Evolutionary conservation across 192 early-diverging fungal genomes (phyloP).

Genomic region (Coemansia sp.): DNA sequence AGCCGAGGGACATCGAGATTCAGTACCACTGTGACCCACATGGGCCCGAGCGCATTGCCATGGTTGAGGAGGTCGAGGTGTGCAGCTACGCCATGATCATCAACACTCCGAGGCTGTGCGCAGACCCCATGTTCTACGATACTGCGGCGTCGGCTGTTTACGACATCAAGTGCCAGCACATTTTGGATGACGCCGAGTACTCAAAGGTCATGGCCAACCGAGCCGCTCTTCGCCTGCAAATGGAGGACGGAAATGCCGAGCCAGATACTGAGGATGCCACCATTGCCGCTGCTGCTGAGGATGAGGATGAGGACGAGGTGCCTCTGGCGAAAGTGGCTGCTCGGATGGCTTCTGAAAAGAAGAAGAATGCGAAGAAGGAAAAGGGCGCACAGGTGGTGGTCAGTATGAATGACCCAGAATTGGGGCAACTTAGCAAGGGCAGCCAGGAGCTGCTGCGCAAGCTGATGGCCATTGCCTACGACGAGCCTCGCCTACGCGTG

Average conservation of each 20-base stretch:
- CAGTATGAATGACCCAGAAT: constrained; percentile 24
- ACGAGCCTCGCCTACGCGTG: constrained; percentile 17
- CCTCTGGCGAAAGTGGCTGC: constrained; percentile 6
- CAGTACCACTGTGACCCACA: constrained; percentile 80
- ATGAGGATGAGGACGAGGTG: constrained; percentile 8
- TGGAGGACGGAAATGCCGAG: neutral
- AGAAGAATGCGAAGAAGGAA: neutral
- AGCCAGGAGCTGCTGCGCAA: constrained; percentile 27
- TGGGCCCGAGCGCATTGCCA: constrained; percentile 59
- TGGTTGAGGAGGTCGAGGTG: constrained; percentile 61
- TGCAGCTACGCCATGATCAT: constrained; percentile 82
- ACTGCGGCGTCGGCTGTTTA: constrained; percentile 47
- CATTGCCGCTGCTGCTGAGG: neutral
- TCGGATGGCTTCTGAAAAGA: neutral
- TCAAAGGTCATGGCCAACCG: neutral
- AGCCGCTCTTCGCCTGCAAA: neutral
- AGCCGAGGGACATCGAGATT: constrained; percentile 69
- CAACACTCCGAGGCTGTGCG: constrained; percentile 71
- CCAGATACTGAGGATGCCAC: neutral
- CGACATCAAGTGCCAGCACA: constrained; percentile 62
- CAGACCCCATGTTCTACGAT: constrained; percentile 56
- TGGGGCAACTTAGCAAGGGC: neutral
- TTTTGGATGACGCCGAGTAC: constrained; percentile 59
- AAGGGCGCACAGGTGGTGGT: constrained; percentile 31
- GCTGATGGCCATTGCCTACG: constrained; percentile 24